Evolutionary conservation across 2,329 filamentous ascomycete species (phyloP).

Genomic region (Diaporthe vexans): DNA sequence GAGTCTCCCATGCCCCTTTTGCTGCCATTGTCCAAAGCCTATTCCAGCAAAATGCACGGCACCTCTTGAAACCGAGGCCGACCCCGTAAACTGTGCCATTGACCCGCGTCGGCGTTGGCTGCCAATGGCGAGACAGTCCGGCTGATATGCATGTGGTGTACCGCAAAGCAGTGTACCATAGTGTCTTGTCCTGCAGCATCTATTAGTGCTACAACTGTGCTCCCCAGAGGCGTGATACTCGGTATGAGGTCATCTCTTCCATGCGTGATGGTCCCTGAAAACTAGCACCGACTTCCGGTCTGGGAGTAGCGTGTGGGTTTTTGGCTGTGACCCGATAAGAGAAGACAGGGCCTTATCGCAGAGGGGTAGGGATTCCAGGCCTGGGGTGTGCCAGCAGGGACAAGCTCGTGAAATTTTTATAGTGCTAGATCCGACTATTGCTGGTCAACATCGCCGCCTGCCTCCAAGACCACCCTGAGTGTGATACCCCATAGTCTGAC

Average conservation of each 20-base stretch:
- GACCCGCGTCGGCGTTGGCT: background rate
- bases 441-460: background rate
- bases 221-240: background rate
- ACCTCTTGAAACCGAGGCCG: background rate
- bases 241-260: constrained; percentile 19
- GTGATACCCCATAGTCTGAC: background rate
- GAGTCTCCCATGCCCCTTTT: background rate
- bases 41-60: background rate
- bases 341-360: constrained; percentile 19
- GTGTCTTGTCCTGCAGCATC: background rate
- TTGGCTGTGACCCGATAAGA: constrained; percentile 8
- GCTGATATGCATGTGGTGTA: too few relatives aligned
- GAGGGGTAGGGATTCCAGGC: background rate
- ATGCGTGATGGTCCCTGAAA: background rate
- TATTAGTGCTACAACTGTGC: background rate
- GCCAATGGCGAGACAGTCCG: background rate
- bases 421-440: background rate
- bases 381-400: background rate
- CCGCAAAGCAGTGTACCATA: background rate
- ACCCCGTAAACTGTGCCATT: background rate
- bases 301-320: background rate
- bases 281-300: background rate
- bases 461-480: background rate
- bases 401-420: constrained; percentile 32
- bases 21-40: background rate